A percentile compares a stretch with the other conserved stretches of the same genome.
Conservation (phyloP, 768 basidiomycete species). For the Coprinopsis cinerea region DNA sequence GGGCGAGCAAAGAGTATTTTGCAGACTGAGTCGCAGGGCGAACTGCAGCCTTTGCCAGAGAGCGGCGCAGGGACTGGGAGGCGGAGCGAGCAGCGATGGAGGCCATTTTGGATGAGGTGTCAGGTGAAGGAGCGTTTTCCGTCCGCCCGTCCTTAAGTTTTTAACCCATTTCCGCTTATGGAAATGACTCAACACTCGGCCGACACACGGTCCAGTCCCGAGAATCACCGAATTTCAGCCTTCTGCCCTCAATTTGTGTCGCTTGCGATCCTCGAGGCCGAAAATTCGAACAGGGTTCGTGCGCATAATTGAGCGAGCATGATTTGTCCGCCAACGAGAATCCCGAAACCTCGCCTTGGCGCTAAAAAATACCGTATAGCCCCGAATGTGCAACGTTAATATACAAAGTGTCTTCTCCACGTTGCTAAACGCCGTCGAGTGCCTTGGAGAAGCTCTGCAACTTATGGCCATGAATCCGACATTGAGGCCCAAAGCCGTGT, state of each 20-base stretch:
- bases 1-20: conserved; percentile 64
- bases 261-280: too few species aligned
- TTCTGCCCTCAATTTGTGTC: too few species aligned
- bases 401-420: too few species aligned
- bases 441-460: too few species aligned
- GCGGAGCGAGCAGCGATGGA: conserved; percentile 57
- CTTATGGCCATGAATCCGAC: too few species aligned
- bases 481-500: too few species aligned
- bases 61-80: conserved; percentile 55
- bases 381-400: too few species aligned
- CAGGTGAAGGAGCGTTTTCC: conserved; percentile 1
- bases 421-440: too few species aligned
- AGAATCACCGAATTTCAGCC: conserved; percentile 4
- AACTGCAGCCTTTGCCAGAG: conserved; percentile 34
- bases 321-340: too few species aligned
- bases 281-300: background rate
- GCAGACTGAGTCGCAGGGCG: conserved; percentile 42
- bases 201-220: conserved; percentile 6
- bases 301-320: too few species aligned
- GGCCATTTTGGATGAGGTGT: conserved; percentile 45
- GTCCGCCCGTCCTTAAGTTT: conserved; percentile 13
- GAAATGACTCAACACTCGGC: conserved; percentile 13
- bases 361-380: too few species aligned
- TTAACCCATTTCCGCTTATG: conserved; percentile 15
- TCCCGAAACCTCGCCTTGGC: too few species aligned